These are phyloP conservation scores for Linaria vulgaris DNA, from an alignment of 257 asterid species.

Conservation along the genomic window DNA sequence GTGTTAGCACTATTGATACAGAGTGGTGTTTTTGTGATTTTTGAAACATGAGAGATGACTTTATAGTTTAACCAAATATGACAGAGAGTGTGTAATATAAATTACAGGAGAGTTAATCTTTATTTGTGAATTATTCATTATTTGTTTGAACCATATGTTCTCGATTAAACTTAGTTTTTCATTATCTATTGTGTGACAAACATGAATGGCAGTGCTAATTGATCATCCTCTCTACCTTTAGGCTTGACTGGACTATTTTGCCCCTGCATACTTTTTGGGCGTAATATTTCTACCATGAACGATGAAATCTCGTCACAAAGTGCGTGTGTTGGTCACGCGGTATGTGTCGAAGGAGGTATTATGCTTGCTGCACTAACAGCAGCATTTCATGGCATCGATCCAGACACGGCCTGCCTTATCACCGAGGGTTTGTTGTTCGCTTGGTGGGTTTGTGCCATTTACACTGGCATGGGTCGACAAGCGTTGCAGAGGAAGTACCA, in stretches of 20 bases:
- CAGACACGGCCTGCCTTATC: slow-evolving; percentile 60
- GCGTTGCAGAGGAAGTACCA: slow-evolving; percentile 72
- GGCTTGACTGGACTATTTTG: slow-evolving; percentile 68
- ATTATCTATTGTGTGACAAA: slow-evolving; percentile 1
- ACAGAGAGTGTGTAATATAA: too few species aligned
- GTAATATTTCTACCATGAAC: slow-evolving; percentile 56
- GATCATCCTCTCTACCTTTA: slow-evolving; percentile 9
- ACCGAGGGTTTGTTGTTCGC: slow-evolving; percentile 76
- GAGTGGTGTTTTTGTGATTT: too few species aligned
- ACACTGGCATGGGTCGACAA: slow-evolving; percentile 81
- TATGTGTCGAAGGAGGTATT: slow-evolving; percentile 77
- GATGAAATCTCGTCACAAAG: slow-evolving; percentile 52
- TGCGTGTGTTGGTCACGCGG: slow-evolving; percentile 61
- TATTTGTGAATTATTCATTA: too few species aligned
- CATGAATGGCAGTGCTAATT: neutral
- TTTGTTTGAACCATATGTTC: too few species aligned
- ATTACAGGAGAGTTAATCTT: too few species aligned
- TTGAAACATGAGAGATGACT: too few species aligned
- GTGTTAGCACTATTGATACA: too few species aligned
- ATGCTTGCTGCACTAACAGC: slow-evolving; percentile 74
- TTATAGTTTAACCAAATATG: too few species aligned
- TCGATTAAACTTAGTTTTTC: neutral
- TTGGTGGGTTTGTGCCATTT: slow-evolving; percentile 89
- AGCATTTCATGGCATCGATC: slow-evolving; percentile 64
- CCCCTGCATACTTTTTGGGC: slow-evolving; percentile 71